These are phyloP conservation scores for Fusarium sp. DNA, from an alignment of 2,329 filamentous ascomycete genomes.

Conservation along the genomic window DNA sequence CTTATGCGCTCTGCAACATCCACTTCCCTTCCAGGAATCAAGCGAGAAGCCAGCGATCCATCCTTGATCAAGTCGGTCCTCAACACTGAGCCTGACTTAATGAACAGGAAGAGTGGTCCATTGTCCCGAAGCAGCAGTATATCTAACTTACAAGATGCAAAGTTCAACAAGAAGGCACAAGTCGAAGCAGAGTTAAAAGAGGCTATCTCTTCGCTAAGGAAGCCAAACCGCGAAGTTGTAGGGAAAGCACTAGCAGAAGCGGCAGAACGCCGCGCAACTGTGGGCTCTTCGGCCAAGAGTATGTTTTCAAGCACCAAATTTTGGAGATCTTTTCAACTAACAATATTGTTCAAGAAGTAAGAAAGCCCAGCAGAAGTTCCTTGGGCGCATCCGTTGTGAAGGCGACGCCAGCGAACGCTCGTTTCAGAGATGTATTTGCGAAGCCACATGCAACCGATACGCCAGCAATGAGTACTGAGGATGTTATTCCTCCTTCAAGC, in stretches of 20 bases:
- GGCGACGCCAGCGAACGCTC: slow-evolving; percentile 68
- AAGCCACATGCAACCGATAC: slow-evolving; percentile 45
- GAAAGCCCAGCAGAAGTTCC: slow-evolving; percentile 61
- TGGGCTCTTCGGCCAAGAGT: slow-evolving; percentile 63
- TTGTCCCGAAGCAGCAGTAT: slow-evolving; percentile 61
- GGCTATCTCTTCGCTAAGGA: slow-evolving; percentile 80
- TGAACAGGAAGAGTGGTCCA: slow-evolving; percentile 58
- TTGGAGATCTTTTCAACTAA: slow-evolving; percentile 47
- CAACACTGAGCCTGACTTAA: slow-evolving; percentile 55
- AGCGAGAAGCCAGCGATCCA: slow-evolving; percentile 76
- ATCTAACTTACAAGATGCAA: slow-evolving; percentile 66
- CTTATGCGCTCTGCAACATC: slow-evolving; percentile 78
- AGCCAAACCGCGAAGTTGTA: slow-evolving; percentile 79
- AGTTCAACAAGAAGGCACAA: slow-evolving; percentile 73
- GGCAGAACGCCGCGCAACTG: slow-evolving; percentile 70
- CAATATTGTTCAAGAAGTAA: slow-evolving; percentile 61
- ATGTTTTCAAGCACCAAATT: slow-evolving; percentile 47
- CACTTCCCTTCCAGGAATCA: slow-evolving; percentile 70
- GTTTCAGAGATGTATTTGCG: slow-evolving; percentile 66
- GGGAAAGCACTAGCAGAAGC: slow-evolving; percentile 76
- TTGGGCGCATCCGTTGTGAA: slow-evolving; percentile 63
- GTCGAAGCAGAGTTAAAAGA: slow-evolving; percentile 79
- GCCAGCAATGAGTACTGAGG: slow-evolving; percentile 45
- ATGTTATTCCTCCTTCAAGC: slow-evolving; percentile 56
- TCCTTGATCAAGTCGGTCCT: slow-evolving; percentile 64